Evolutionary conservation across 768 basidiomycete species (phyloP).

Genomic region (Coprinopsis cinerea): DNA sequence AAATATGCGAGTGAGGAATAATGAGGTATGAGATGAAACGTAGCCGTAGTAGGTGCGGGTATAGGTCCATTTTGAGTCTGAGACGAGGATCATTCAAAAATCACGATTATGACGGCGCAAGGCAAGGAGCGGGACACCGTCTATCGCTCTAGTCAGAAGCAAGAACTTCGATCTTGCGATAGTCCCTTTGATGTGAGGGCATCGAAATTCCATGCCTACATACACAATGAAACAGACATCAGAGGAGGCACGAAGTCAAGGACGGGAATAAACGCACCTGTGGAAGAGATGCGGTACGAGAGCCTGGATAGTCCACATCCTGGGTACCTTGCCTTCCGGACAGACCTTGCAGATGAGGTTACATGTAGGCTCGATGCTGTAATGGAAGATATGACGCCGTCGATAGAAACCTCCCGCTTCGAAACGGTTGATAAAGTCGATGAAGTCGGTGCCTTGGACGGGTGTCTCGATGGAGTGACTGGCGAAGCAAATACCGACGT

Average conservation of each 20-base stretch:
- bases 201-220: slow-evolving; percentile 9
- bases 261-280: not conserved
- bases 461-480: slow-evolving; percentile 9
- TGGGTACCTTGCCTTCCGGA: not conserved
- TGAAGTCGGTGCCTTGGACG: slow-evolving; percentile 2
- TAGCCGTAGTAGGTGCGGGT: too few species aligned
- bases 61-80: too few species aligned
- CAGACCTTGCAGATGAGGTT: slow-evolving; percentile 5
- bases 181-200: slow-evolving; percentile 7
- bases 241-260: not conserved
- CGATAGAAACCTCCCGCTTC: slow-evolving; percentile 1
- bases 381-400: slow-evolving; percentile 8
- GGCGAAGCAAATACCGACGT: not conserved
- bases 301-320: slow-evolving; percentile 8
- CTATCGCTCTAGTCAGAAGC: not conserved
- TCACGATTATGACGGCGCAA: too few species aligned
- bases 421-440: slow-evolving; percentile 3
- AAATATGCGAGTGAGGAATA: too few species aligned
- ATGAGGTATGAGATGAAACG: too few species aligned
- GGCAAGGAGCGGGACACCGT: too few species aligned
- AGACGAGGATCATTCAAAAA: too few species aligned
- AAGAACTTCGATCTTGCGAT: slow-evolving; percentile 4
- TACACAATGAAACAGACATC: not conserved
- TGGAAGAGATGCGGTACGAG: slow-evolving; percentile 11
- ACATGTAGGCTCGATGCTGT: slow-evolving; percentile 9